These are phyloP conservation scores for Petunia hybrid DNA, from an alignment of 305 asterid species.

Conservation along the genomic window DNA sequence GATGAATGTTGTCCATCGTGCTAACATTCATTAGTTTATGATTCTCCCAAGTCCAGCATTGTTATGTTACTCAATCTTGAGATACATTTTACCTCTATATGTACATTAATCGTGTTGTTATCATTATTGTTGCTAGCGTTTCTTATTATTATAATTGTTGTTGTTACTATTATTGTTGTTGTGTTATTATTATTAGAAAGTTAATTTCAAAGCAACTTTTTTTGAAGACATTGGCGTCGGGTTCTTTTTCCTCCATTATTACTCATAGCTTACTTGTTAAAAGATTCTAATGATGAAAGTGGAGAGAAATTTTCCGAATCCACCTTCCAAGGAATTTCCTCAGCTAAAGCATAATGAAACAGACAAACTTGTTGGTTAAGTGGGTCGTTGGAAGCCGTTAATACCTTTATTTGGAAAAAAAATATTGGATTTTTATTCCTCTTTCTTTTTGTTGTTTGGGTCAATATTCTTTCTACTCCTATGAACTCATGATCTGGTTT, in stretches of 20 bases:
- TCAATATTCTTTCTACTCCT: slow-evolving; percentile 19
- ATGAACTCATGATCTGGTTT: neutral
- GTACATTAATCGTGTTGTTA: too few species aligned
- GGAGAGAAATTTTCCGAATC: slow-evolving; percentile 9
- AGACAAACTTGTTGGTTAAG: neutral
- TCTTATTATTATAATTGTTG: too few species aligned
- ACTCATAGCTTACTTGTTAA: neutral
- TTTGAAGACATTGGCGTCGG: neutral
- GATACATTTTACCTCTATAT: too few species aligned
- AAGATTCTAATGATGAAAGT: neutral
- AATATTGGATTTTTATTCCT: neutral
- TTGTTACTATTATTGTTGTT: too few species aligned
- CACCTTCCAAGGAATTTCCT: slow-evolving; percentile 21
- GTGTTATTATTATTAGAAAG: too few species aligned
- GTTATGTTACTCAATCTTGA: too few species aligned
- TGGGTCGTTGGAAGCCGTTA: slow-evolving; percentile 7
- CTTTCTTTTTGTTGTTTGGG: neutral
- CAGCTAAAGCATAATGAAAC: neutral
- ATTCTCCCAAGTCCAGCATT: too few species aligned
- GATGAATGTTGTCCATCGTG: too few species aligned
- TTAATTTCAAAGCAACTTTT: neutral
- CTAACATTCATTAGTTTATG: too few species aligned
- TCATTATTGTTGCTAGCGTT: too few species aligned
- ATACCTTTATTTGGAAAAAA: neutral
- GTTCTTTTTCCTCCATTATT: neutral